Evolutionary conservation across 805 yeast genomes (phyloP).

Genomic region (Barnettozyma sp.): DNA sequence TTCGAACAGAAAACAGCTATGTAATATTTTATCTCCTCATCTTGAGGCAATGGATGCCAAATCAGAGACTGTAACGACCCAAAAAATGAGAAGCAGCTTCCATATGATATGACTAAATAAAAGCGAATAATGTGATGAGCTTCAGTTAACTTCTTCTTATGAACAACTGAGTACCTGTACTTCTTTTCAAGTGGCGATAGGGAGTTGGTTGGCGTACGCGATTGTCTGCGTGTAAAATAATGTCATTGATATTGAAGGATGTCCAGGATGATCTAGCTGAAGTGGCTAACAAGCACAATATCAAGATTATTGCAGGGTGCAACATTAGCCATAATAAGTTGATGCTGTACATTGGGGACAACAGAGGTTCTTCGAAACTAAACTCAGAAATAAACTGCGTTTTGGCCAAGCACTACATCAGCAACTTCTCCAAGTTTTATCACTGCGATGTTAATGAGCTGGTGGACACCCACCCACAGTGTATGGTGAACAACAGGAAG

Average conservation of each 20-base stretch:
- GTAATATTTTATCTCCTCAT: too few relatives aligned
- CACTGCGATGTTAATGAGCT: background rate
- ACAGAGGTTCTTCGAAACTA: background rate
- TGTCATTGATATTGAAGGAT: background rate
- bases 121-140: too few relatives aligned
- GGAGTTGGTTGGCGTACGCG: too few relatives aligned
- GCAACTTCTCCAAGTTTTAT: background rate
- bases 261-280: background rate
- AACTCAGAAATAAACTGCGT: background rate
- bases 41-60: too few relatives aligned
- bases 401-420: background rate
- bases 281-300: background rate
- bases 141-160: too few relatives aligned
- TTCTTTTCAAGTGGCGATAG: too few relatives aligned
- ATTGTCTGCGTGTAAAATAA: background rate
- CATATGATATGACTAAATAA: too few relatives aligned
- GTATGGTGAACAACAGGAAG: background rate
- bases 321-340: background rate
- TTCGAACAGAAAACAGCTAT: too few relatives aligned
- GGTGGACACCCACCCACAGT: background rate
- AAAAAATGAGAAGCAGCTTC: too few relatives aligned
- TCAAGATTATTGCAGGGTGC: slow-evolving; percentile 1
- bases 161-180: too few relatives aligned
- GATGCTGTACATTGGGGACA: background rate
- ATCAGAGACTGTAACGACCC: too few relatives aligned